Evolutionary conservation across 116 monocot genomes (phyloP), one percentile per base, ranked within the genome.

Genomic region (Cymodocea nodosa): DNA sequence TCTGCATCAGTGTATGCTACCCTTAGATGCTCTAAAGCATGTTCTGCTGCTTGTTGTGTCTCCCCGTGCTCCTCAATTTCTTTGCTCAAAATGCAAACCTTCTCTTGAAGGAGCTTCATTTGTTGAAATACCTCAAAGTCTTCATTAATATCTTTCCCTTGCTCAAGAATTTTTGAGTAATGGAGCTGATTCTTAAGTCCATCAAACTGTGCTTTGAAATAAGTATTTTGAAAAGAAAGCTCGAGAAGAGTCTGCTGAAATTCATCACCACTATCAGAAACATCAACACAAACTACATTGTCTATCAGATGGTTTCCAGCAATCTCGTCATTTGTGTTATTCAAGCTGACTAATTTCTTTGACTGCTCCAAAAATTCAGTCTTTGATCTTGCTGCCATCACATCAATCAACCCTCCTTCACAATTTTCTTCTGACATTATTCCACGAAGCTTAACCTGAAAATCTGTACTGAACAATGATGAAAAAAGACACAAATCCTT

Each of bases 11-110:
- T 70, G 50, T 76, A 77, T 36, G 74, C 50, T 22, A 65, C 61
- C 52, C 83, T 81, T n/a, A 97, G 85, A 85, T 97, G 87, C 71
- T 87, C 82, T 71, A 97, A 51, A 70, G 95, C 95, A 66, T 71
- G 69, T 61, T 90, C 95, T 15, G 91, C 81, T 36, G 95, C 91
- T 73, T 78, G 85, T 60, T 85, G 95, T 15, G 91, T 95, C 68
- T 90, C 78, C 59, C 54, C 83, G 23, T 85, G 85, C 67, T 80
- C 81, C 67, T 73, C 56, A 69, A 87, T 74, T 66, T 90, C 83
- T 73, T 70, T 77, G 56, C 68, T 85, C 67, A 90, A 78, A 55
- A 56, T 56, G 40, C 70, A 65, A n/a, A 95, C 76, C 70, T 79
- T 74, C 56, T 95, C 83, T 57, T 78, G 68, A 8, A 95, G 75